Evolutionary conservation across 1,284 basidiomycete species (phyloP), one percentile per base, ranked within the genome.

Genomic region (Puccinia sorghi): DNA sequence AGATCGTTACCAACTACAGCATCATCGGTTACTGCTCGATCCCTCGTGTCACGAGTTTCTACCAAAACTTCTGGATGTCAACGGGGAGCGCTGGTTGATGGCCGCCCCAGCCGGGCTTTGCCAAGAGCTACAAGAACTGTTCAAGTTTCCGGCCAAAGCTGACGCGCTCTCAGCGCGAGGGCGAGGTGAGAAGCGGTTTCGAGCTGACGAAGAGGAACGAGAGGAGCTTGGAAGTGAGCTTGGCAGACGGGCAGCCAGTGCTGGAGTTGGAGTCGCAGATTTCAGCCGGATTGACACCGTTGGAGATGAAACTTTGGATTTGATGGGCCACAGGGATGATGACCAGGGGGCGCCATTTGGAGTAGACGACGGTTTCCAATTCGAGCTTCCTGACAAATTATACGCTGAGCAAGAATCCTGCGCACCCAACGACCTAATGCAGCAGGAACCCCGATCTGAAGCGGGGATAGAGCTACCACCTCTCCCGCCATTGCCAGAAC

Each of bases 101-200:
- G 72, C 72, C 12, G 72, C 72, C 25, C 72, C 72, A 37, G 57
- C 72, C 9, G 72, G 72, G 20, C 43, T 75, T 17, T 75, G 72
- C 61, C 48, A 48, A 50, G 72, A 63, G 20, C 43, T 75, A 11
- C 54, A 57, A 54, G 46, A 63, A n/a, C 17, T 75, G 8, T 75
- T 75, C 61, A 75, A 75, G 72, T 75, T 75, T 54, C 72, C 72
- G 43, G 71, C 71, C 37, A 56, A 41, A n/a, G 56, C 52, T 32
- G 41, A 22, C 56, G 12, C 50, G 37, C 15, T 46, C 7, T 57
- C 59, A 52, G 48, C 59, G 12, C 39, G 43, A 32, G 57, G 11
- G n/a, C 63, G 39, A 11, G 39, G 72, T 17, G 32, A 4, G 32
- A 46, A 63, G n/a, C 39, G 72, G 25, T 41, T 59, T 22, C 71